Evolutionary conservation across 2,329 filamentous ascomycete genomes (phyloP).

Genomic region (Grosmannia huntii): DNA sequence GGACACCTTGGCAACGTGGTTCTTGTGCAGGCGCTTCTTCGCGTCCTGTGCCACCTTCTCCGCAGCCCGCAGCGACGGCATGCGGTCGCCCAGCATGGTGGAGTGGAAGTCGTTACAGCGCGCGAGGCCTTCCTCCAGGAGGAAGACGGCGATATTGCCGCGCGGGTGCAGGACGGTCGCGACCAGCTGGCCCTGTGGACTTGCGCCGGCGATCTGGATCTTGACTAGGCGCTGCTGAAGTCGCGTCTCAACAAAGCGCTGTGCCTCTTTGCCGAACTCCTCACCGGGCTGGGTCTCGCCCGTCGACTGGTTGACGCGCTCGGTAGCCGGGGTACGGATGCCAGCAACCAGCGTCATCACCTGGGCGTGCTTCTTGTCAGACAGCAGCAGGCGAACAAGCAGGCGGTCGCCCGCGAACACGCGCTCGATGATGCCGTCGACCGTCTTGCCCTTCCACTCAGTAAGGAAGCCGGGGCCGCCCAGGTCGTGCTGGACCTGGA

Average conservation of each 20-base stretch:
- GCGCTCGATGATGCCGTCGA: slow-evolving; percentile 81
- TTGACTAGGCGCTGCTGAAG: slow-evolving; percentile 77
- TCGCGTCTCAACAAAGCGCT: slow-evolving; percentile 73
- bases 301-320: slow-evolving; percentile 65
- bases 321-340: slow-evolving; percentile 79
- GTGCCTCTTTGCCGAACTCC: slow-evolving; percentile 79
- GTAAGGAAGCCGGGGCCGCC: slow-evolving; percentile 68
- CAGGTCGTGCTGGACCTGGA: slow-evolving; percentile 73
- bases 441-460: slow-evolving; percentile 69
- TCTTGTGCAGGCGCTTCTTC: slow-evolving; percentile 69
- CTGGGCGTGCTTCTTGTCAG: slow-evolving; percentile 75
- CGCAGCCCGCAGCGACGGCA: slow-evolving; percentile 72
- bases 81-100: slow-evolving; percentile 76
- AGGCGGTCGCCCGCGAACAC: slow-evolving; percentile 86
- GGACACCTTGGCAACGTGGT: slow-evolving; percentile 59
- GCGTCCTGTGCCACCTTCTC: slow-evolving; percentile 73
- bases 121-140: slow-evolving; percentile 80
- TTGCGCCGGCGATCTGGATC: slow-evolving; percentile 72
- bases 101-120: slow-evolving; percentile 94
- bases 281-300: slow-evolving; percentile 75
- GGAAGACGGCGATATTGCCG: slow-evolving; percentile 84
- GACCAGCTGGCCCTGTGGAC: slow-evolving; percentile 83
- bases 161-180: slow-evolving; percentile 76
- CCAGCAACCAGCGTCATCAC: slow-evolving; percentile 83
- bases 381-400: slow-evolving; percentile 67